phyloP scores from a whole-genome alignment of 2,329 filamentous ascomycete species.

The Aquanectria penicillioides region DNA sequence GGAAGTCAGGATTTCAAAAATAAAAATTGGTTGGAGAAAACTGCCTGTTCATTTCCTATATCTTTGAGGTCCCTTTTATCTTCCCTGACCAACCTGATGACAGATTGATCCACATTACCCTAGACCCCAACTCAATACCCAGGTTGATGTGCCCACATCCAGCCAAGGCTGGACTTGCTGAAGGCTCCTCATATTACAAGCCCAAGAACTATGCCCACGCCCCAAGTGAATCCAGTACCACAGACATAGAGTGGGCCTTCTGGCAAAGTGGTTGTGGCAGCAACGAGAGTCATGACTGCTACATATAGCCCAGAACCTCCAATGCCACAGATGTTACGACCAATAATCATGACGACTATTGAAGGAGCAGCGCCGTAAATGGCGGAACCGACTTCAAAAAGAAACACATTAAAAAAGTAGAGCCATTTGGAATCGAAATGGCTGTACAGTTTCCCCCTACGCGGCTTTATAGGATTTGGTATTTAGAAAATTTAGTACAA shows the following conservation, averaged over 20 bases:
- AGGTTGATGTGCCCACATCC: constrained; percentile 59
- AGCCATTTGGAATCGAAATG: background rate
- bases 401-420: background rate
- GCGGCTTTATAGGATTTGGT: no score
- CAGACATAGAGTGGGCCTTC: background rate
- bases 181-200: constrained; percentile 3
- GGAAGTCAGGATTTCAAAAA: no score
- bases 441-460: background rate
- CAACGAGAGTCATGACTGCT: background rate
- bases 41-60: no score
- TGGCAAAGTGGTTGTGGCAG: background rate
- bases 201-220: background rate
- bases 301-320: constrained; percentile 2
- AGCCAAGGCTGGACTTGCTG: background rate
- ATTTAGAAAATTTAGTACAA: no score
- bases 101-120: no score
- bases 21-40: no score
- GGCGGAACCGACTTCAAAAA: background rate
- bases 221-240: background rate
- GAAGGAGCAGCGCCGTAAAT: background rate
- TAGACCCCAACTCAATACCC: no score
- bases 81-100: no score
- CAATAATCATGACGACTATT: constrained; percentile 2
- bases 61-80: no score
- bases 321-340: background rate